phyloP scores from a whole-genome alignment of 768 basidiomycete genomes.

The Tricholomella constricta region DNA sequence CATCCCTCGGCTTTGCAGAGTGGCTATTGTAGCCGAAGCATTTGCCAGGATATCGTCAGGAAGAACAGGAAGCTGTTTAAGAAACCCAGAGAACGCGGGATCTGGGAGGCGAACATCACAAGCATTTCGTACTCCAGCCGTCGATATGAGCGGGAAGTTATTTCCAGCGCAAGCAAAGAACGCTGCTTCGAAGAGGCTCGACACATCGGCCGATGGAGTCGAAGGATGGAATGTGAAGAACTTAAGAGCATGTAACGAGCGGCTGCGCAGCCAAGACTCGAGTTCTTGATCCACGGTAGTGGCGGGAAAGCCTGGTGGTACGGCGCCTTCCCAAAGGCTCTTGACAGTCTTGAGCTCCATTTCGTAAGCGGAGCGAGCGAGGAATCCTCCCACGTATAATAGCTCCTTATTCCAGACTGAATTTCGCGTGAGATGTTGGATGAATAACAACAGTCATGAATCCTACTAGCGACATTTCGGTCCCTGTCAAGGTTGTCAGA shows the following conservation, averaged over 20 bases:
- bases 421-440: conserved; percentile 7
- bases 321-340: conserved; percentile 58
- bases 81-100: conserved; percentile 66
- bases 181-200: conserved; percentile 65
- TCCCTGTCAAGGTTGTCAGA: conserved; percentile 52
- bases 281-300: conserved; percentile 41
- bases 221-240: conserved; percentile 92
- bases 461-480: conserved; percentile 73
- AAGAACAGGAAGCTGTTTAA: conserved; percentile 76
- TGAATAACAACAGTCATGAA: conserved; percentile 1
- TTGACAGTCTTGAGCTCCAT: conserved; percentile 68
- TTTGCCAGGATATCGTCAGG: conserved; percentile 59
- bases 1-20: conserved; percentile 62
- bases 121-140: conserved; percentile 67
- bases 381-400: conserved; percentile 79
- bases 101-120: conserved; percentile 75
- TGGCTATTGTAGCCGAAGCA: conserved; percentile 60
- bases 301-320: conserved; percentile 29
- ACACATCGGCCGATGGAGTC: conserved; percentile 83
- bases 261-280: conserved; percentile 51
- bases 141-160: conserved; percentile 73
- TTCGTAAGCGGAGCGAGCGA: conserved; percentile 84
- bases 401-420: conserved; percentile 91
- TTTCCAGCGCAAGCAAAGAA: conserved; percentile 71
- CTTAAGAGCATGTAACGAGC: conserved; percentile 76